Evolutionary conservation across 176 grass and related monocot species (phyloP), one percentile per base, ranked within the genome.

Genomic region (Secale cereale): DNA sequence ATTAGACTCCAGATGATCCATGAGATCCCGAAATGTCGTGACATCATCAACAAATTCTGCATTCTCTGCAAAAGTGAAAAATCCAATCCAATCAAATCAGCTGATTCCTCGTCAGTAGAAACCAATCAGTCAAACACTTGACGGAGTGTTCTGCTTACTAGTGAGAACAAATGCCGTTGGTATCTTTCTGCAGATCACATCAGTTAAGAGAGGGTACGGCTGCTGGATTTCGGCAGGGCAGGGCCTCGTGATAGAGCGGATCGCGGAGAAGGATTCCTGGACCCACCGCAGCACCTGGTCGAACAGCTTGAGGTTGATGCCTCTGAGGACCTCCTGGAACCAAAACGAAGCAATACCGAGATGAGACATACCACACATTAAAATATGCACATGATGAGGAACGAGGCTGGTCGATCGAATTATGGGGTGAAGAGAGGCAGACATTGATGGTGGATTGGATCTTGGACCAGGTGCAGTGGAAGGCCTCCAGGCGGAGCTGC

Each of bases 1-100:
- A 82, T 85, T 91, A 77, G 69, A 89, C 83, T 91, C 89, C 27
- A 98, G 66, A 92, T 94, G 87, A 36, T 50, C 74, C 0, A 82
- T 74, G 7, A 95, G 95, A 78, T 98, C 89, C 82, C 78, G 86
- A 81, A 98, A 98, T 20, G 95, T 95, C 40, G 74, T 68, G 65
- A 93, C 59, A 61, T 95, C 92, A 74, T 98, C 92, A 54, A 95
- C 92, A 81, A 85, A 98, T 81, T 98, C 95, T 0, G 91, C 92
- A 78, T 98, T 98, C 89, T 90, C 95, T 94, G 81, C 46, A 85
- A 74, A 91, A 97, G 14, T 25, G 20, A 73, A 27, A 60, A 59
- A 27, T 5, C 8, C 6, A 41, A 81, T 35, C 20, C 31, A 31
- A 84, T 81, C 20, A 85, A 77, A 77, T 57, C 32, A 81, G 16